Evolutionary conservation across 129 eudicot species (phyloP).

Genomic region (Kitagawia praeruptora): DNA sequence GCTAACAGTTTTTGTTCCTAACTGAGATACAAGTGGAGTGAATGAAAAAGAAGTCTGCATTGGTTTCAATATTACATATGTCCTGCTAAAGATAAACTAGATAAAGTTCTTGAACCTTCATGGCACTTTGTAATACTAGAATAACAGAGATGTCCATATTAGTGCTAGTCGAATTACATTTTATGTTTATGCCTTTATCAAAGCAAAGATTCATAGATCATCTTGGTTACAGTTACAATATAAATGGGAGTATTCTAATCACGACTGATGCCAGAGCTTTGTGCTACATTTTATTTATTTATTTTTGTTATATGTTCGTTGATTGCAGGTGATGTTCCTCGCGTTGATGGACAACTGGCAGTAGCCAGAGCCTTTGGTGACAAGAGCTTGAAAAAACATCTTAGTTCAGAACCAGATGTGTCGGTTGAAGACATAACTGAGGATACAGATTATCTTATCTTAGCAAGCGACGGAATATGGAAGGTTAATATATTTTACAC

Average conservation of each 20-base stretch:
- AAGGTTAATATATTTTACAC: conserved; percentile 33
- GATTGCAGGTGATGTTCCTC: conserved; percentile 66
- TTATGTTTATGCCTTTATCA: neutral
- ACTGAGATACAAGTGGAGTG: neutral
- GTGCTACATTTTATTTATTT: neutral
- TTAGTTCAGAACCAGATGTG: conserved; percentile 81
- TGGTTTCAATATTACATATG: neutral
- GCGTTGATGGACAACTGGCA: conserved; percentile 80
- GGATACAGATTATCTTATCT: conserved; percentile 48
- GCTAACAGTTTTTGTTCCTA: neutral
- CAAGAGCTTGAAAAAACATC: conserved; percentile 64
- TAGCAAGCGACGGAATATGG: conserved; percentile 91
- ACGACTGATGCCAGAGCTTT: neutral
- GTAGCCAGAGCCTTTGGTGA: conserved; percentile 96
- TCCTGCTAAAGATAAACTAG: neutral
- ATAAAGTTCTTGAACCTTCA: neutral
- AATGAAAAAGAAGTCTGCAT: neutral
- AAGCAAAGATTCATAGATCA: neutral
- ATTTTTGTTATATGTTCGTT: neutral
- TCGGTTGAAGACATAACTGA: conserved; percentile 40
- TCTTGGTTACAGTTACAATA: neutral
- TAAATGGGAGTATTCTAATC: neutral
- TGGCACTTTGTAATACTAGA: neutral
- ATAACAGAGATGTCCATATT: neutral
- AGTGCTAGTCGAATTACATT: neutral